Evolutionary conservation across 441 rosid species (phyloP).

Genomic region (Biscutella auriculata): DNA sequence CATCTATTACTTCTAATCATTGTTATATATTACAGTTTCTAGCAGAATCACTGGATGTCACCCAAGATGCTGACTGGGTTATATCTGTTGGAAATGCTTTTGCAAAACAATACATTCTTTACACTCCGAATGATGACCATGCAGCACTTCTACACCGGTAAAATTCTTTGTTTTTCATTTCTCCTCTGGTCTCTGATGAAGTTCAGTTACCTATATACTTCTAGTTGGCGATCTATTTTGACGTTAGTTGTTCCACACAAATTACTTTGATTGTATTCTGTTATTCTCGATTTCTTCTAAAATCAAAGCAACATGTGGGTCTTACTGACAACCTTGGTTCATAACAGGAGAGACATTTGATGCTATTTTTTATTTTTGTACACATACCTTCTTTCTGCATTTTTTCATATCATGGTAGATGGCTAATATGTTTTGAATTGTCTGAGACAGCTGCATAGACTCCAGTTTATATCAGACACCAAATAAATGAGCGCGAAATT

Average conservation of each 20-base stretch:
- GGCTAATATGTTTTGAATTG: not conserved
- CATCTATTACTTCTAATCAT: not conserved
- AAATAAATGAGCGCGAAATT: not conserved
- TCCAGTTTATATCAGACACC: not conserved
- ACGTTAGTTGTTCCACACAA: not conserved
- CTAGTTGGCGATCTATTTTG: slow-evolving; percentile 8
- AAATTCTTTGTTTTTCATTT: slow-evolving; percentile 1
- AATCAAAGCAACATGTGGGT: not conserved
- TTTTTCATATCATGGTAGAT: not conserved
- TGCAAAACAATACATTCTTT: slow-evolving; percentile 70
- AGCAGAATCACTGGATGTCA: slow-evolving; percentile 94
- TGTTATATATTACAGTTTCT: slow-evolving; percentile 48
- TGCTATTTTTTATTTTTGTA: not conserved
- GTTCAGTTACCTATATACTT: not conserved
- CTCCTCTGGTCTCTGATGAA: slow-evolving; percentile 5
- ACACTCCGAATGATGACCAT: slow-evolving; percentile 75
- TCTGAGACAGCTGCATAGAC: not conserved
- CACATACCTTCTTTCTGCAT: not conserved
- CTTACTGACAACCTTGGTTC: not conserved
- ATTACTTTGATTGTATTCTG: not conserved
- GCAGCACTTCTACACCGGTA: slow-evolving; percentile 93
- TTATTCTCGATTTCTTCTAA: slow-evolving; percentile 3
- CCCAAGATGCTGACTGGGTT: slow-evolving; percentile 78
- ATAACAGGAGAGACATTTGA: not conserved
- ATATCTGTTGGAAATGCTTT: slow-evolving; percentile 88